Evolutionary conservation across 1,284 basidiomycete genomes (phyloP).

Genomic region (Phellinidium pouzarii): DNA sequence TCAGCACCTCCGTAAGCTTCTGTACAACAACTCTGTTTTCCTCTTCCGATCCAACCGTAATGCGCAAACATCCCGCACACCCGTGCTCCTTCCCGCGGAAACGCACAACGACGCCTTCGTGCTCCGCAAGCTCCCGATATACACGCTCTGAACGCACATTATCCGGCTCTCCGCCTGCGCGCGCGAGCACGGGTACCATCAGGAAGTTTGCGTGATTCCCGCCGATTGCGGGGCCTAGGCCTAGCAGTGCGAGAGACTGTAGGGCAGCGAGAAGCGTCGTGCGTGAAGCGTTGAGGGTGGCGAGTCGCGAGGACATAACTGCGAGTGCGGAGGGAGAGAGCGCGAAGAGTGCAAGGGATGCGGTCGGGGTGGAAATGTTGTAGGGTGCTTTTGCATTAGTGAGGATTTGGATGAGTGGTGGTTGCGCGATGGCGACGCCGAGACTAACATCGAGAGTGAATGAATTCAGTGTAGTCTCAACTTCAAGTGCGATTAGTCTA

Average conservation of each 20-base stretch:
- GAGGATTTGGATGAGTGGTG: slow-evolving; percentile 85
- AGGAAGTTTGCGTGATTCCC: slow-evolving; percentile 92
- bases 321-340: slow-evolving; percentile 60
- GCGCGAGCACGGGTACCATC: slow-evolving; percentile 70
- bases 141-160: slow-evolving; percentile 62
- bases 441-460: slow-evolving; percentile 46
- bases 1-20: slow-evolving; percentile 43
- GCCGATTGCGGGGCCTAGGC: slow-evolving; percentile 72
- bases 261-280: slow-evolving; percentile 46
- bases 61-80: slow-evolving; percentile 82
- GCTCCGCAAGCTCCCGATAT: slow-evolving; percentile 84
- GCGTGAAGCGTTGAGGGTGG: slow-evolving; percentile 57
- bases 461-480: not conserved
- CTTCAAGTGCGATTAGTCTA: not conserved
- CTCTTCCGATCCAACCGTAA: slow-evolving; percentile 83
- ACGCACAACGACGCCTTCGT: slow-evolving; percentile 83
- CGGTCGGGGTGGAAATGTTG: slow-evolving; percentile 91
- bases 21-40: slow-evolving; percentile 63
- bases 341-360: slow-evolving; percentile 77
- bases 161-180: slow-evolving; percentile 46
- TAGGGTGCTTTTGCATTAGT: slow-evolving; percentile 98
- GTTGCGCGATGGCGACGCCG: slow-evolving; percentile 86
- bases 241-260: slow-evolving; percentile 38
- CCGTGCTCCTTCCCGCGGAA: slow-evolving; percentile 85
- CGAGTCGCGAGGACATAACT: slow-evolving; percentile 62